These are phyloP conservation scores for Pisolithus orientalis DNA, from an alignment of 768 basidiomycete genomes.

Conservation along the genomic window DNA sequence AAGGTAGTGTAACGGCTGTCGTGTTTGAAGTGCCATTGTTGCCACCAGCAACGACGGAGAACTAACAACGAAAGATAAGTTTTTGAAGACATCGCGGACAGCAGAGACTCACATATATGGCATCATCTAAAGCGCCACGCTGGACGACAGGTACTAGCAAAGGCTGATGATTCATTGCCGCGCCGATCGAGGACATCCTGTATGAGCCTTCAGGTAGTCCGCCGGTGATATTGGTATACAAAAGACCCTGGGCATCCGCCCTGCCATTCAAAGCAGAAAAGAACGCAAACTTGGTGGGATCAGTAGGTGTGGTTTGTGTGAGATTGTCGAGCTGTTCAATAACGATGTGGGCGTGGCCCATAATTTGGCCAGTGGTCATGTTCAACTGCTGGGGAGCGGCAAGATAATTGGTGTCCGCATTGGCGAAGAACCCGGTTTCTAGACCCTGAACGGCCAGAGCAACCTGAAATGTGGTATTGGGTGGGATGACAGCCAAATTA, in stretches of 20 bases:
- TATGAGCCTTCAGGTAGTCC: slow-evolving; percentile 52
- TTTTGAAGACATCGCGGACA: not conserved
- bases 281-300: slow-evolving; percentile 50
- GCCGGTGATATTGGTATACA: slow-evolving; percentile 41
- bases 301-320: slow-evolving; percentile 39
- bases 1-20: not conserved
- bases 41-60: slow-evolving; percentile 16
- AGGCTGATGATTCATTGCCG: slow-evolving; percentile 43
- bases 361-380: slow-evolving; percentile 38
- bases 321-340: slow-evolving; percentile 47
- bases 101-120: slow-evolving; percentile 30
- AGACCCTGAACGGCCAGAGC: slow-evolving; percentile 39
- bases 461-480: slow-evolving; percentile 49
- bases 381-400: slow-evolving; percentile 50
- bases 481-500: slow-evolving; percentile 37
- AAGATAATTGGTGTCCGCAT: slow-evolving; percentile 47
- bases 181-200: slow-evolving; percentile 37
- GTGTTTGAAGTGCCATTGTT: slow-evolving; percentile 8
- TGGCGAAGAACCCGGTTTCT: slow-evolving; percentile 53
- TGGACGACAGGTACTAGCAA: slow-evolving; percentile 31
- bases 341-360: slow-evolving; percentile 61
- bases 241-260: slow-evolving; percentile 37
- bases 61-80: slow-evolving; percentile 11
- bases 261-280: slow-evolving; percentile 48
- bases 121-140: slow-evolving; percentile 37